Evolutionary conservation across 2,329 filamentous ascomycete genomes (phyloP), one percentile per base, ranked within the genome.

Genomic region (Reticulascus tulasneorum): DNA sequence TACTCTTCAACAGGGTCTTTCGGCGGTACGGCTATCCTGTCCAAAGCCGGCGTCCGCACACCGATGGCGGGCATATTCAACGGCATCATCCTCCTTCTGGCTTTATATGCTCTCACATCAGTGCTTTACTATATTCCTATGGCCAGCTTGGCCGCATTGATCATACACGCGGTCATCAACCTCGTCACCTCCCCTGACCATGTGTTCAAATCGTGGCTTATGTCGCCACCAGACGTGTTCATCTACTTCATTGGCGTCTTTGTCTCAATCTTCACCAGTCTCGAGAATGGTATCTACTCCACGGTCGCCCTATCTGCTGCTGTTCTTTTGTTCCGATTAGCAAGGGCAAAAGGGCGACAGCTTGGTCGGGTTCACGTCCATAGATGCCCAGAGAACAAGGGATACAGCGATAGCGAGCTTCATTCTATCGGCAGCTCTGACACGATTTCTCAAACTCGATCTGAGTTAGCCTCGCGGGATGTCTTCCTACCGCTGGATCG

Each of bases 81-180:
- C 23, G 86, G 84, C 0, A 35, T 85, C 12, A 74, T 91, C 6
- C 81, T 93, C 3, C 67, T 91, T 1, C 66, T 93, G 9, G 84
- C 86, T 7, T 77, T 91, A 35, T 91, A 91, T 47, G 85, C 79
- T 3, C 65, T 93, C 15, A 82, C 86, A 0, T 77, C 78, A 0
- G 78, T 90, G 16, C 91, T 93, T 65, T 89, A 77, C 66, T 91
- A 84, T 59, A 91, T 91, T 35, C 85, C 86, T 0, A 80, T 72
- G 37, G 75, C 84, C 2, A 72, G 77, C 2, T 70, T 93, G 5
- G 73, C 84, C 0, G 86, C 77, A n/a, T 75, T 93, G 46, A 91
- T 93, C 51, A 89, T 93, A 41, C 86, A 93, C 55, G 86, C 86
- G 4, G 86, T 91, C 1, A 78, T 78, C 49, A 85, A 90, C 51